A percentile compares a stretch with the other conserved stretches of the same genome.
Conservation (phyloP, 2,329 filamentous ascomycete species). For the Colletotrichum camelliae region DNA sequence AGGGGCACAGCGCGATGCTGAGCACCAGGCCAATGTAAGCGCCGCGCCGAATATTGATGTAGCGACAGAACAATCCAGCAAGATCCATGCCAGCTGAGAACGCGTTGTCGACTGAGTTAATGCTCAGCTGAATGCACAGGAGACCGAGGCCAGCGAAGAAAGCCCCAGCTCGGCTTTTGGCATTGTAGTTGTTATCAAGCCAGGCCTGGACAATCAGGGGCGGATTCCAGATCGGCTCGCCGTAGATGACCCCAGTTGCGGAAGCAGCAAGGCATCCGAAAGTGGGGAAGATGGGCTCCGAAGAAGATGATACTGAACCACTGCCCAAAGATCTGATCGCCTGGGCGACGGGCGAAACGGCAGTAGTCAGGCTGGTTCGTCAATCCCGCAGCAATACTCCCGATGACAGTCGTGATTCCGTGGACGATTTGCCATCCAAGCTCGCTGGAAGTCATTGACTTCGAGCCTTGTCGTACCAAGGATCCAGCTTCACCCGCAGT, state of each 20-base stretch:
- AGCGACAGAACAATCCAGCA: conserved; percentile 54
- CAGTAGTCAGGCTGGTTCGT: conserved; percentile 51
- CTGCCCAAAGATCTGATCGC: conserved; percentile 47
- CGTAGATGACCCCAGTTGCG: conserved; percentile 32
- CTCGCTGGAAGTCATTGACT: conserved; percentile 18
- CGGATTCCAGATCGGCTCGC: conserved; percentile 46
- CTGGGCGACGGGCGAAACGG: conserved; percentile 43
- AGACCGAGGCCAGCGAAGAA: conserved; percentile 24
- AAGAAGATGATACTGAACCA: conserved; percentile 41
- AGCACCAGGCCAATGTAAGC: conserved; percentile 52
- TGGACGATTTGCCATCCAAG: conserved; percentile 42
- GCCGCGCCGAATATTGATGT: conserved; percentile 62
- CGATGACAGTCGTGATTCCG: conserved; percentile 46
- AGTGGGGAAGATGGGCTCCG: conserved; percentile 40
- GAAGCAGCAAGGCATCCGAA: conserved; percentile 41
- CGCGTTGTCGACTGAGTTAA: conserved; percentile 25
- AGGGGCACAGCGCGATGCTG: conserved; percentile 51
- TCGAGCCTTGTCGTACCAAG: conserved; percentile 25
- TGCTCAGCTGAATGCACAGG: conserved; percentile 17
- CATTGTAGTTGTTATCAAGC: conserved; percentile 1
- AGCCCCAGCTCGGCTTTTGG: conserved; percentile 14
- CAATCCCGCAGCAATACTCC: conserved; percentile 47
- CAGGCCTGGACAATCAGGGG: conserved; percentile 23
- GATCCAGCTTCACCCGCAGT: conserved; percentile 34
- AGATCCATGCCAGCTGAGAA: conserved; percentile 59